phyloP scores from a whole-genome alignment of 2,329 filamentous ascomycete genomes.

The Fusarium nurragi region DNA sequence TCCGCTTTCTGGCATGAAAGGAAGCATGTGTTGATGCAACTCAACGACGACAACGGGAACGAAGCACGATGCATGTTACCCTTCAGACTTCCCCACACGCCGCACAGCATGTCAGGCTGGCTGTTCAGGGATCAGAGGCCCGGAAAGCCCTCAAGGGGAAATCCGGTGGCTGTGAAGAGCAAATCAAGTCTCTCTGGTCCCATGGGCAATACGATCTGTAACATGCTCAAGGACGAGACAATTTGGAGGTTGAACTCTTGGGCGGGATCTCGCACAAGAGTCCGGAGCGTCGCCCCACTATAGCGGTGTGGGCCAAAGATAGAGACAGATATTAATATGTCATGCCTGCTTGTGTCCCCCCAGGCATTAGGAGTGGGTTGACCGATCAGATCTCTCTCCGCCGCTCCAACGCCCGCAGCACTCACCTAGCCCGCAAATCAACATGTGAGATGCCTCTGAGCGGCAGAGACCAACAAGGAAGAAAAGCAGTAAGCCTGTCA shows the following conservation, averaged over 20 bases:
- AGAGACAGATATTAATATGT: constrained; percentile 47
- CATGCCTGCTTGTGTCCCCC: constrained; percentile 32
- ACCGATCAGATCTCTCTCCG: constrained; percentile 42
- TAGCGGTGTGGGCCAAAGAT: constrained; percentile 44
- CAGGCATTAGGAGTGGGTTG: constrained; percentile 36
- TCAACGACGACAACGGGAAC: constrained; percentile 14
- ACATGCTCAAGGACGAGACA: constrained; percentile 15
- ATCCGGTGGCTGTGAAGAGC: constrained; percentile 19
- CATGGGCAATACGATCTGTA: constrained; percentile 11
- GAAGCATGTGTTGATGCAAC: constrained; percentile 14
- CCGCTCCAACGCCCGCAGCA: constrained; percentile 40
- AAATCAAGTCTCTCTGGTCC: not conserved
- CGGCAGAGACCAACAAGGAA: constrained; percentile 27
- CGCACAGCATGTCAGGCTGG: constrained; percentile 5
- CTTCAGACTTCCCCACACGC: constrained; percentile 21
- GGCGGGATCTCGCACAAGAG: constrained; percentile 27
- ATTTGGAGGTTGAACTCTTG: not conserved
- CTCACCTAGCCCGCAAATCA: constrained; percentile 32
- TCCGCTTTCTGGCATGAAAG: constrained; percentile 28
- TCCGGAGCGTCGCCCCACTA: constrained; percentile 33
- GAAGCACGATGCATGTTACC: constrained; percentile 5
- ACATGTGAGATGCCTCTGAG: constrained; percentile 23
- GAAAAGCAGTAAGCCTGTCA: constrained; percentile 18
- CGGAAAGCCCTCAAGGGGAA: constrained; percentile 30
- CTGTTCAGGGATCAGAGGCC: constrained; percentile 7